Conservation (phyloP, 805 yeast genomes). For the Sugiyamaella chiloensis region DNA sequence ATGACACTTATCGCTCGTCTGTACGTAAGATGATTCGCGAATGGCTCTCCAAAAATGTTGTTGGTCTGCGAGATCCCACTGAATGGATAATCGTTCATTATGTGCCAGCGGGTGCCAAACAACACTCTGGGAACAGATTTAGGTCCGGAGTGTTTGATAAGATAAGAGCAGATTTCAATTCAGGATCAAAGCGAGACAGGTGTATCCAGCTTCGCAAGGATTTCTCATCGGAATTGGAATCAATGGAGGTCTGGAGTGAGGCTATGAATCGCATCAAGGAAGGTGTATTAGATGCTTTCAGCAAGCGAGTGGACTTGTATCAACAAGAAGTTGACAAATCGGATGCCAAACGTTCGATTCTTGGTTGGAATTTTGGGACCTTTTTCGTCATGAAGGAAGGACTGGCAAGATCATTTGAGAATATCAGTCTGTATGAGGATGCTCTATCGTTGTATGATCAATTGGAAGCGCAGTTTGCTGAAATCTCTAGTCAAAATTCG, state of each 20-base stretch:
- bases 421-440: constrained; percentile 58
- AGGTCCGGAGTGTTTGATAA: constrained; percentile 53
- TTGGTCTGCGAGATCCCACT: constrained; percentile 42
- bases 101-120: constrained; percentile 39
- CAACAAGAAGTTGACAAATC: constrained; percentile 40
- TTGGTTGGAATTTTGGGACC: constrained; percentile 47
- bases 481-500: constrained; percentile 22
- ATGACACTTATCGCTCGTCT: constrained; percentile 74
- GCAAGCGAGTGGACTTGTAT: constrained; percentile 43
- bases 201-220: constrained; percentile 31
- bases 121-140: constrained; percentile 36
- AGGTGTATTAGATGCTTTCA: constrained; percentile 53
- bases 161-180: constrained; percentile 49
- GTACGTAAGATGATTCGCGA: constrained; percentile 78
- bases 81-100: constrained; percentile 62
- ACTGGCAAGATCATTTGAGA: constrained; percentile 50
- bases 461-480: constrained; percentile 37
- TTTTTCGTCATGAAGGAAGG: constrained; percentile 47
- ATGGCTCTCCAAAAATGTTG: constrained; percentile 59
- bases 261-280: constrained; percentile 46
- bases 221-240: constrained; percentile 18
- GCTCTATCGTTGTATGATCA: constrained; percentile 52
- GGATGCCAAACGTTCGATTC: constrained; percentile 32
- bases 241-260: constrained; percentile 47
- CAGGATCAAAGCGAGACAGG: constrained; percentile 35